These are phyloP conservation scores for Dactylorhiza incarnata DNA, from an alignment of 106 monocot species.

Conservation along the genomic window DNA sequence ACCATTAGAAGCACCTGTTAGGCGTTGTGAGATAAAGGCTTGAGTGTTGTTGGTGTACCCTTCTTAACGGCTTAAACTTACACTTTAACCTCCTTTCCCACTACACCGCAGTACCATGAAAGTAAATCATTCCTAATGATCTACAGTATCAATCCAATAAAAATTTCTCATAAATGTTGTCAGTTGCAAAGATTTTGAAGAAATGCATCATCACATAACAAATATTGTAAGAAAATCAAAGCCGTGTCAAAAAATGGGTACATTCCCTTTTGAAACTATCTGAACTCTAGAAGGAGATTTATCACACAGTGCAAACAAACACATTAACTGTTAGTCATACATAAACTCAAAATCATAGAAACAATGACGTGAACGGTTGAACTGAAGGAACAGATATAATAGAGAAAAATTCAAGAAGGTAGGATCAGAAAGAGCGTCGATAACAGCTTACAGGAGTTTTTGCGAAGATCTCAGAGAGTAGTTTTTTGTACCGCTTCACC, in stretches of 20 bases:
- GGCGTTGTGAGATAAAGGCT: too few species aligned
- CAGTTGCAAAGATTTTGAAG: not conserved
- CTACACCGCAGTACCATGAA: not conserved
- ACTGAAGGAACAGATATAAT: not conserved
- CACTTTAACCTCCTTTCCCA: too few species aligned
- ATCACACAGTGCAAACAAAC: too few species aligned
- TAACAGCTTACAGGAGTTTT: slow-evolving; percentile 43
- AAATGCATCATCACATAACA: not conserved
- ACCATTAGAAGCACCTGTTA: too few species aligned
- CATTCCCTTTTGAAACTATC: not conserved
- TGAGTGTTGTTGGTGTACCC: too few species aligned
- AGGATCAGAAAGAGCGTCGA: not conserved
- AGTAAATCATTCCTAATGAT: not conserved
- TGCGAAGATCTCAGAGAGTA: slow-evolving; percentile 78
- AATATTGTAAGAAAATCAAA: not conserved
- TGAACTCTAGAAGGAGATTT: not conserved
- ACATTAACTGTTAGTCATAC: not conserved
- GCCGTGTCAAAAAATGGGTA: not conserved
- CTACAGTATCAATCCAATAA: not conserved
- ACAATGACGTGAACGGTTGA: not conserved
- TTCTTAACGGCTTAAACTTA: too few species aligned
- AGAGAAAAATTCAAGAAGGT: not conserved
- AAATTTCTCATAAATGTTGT: not conserved
- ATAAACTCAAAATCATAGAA: not conserved
- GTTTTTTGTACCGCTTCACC: slow-evolving; percentile 93